Evolutionary conservation across 1,284 basidiomycete species (phyloP).

Genomic region (Coniferiporia sulphurascens): DNA sequence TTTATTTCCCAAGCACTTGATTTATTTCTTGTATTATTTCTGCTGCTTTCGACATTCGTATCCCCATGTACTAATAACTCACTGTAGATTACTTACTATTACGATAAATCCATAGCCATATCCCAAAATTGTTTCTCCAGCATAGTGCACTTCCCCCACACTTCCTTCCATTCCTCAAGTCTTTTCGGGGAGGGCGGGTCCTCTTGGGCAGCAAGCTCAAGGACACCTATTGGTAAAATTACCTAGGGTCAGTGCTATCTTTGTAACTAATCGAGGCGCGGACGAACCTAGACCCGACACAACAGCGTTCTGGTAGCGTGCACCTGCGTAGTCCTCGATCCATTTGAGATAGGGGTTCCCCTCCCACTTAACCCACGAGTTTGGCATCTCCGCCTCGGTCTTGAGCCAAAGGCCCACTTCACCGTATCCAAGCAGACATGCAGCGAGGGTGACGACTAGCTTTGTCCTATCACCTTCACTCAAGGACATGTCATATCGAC

Average conservation of each 20-base stretch:
- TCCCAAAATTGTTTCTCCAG: constrained; percentile 93
- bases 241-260: not conserved
- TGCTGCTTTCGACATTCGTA: not conserved
- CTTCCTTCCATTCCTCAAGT: constrained; percentile 61
- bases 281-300: constrained; percentile 62
- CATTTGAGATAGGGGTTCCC: constrained; percentile 74
- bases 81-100: constrained; percentile 5
- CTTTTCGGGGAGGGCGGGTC: constrained; percentile 63
- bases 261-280: not conserved
- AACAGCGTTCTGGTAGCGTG: constrained; percentile 69
- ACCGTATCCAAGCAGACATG: constrained; percentile 92
- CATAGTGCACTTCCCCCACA: constrained; percentile 77
- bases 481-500: not conserved
- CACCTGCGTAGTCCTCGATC: constrained; percentile 81
- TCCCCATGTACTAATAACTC: not conserved
- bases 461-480: constrained; percentile 65
- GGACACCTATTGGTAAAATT: constrained; percentile 40
- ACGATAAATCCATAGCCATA: constrained; percentile 56
- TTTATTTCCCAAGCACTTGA: not conserved
- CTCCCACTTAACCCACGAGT: constrained; percentile 53
- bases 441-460: constrained; percentile 76
- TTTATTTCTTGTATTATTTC: not conserved
- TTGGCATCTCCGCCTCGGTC: constrained; percentile 44
- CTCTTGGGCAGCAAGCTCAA: constrained; percentile 54
- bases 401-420: constrained; percentile 84